Evolutionary conservation across 2,329 filamentous ascomycete genomes (phyloP).

Genomic region (Epicoccum nigrum): DNA sequence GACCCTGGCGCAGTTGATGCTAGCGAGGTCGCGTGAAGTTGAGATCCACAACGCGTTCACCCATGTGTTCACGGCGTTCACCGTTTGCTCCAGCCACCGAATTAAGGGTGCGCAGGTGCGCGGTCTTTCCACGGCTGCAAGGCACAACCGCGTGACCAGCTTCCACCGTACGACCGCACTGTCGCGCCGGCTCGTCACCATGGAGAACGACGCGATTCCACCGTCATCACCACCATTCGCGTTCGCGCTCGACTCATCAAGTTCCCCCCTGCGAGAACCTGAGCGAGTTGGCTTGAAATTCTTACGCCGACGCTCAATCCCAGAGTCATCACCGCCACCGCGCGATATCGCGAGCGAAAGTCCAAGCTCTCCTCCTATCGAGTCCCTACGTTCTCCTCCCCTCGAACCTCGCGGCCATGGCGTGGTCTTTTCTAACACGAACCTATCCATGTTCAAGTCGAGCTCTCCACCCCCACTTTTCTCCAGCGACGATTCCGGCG

Average conservation of each 20-base stretch:
- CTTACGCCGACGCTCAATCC: no score
- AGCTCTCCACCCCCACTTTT: slow-evolving; percentile 42
- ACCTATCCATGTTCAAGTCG: no score
- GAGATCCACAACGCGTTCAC: slow-evolving; percentile 14
- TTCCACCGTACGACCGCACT: not conserved
- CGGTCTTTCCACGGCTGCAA: not conserved
- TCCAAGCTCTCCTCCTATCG: slow-evolving; percentile 36
- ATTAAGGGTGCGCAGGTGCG: slow-evolving; percentile 3
- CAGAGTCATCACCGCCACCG: slow-evolving; percentile 34
- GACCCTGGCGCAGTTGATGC: slow-evolving; percentile 6
- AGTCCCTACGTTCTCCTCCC: slow-evolving; percentile 30
- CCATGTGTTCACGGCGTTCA: slow-evolving; percentile 4
- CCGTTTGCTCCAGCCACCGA: slow-evolving; percentile 4
- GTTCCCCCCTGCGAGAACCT: no score
- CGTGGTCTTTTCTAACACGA: no score
- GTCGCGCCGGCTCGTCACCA: slow-evolving; percentile 3
- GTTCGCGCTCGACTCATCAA: no score
- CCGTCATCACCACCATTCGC: slow-evolving; percentile 33
- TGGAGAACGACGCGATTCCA: slow-evolving; percentile 32
- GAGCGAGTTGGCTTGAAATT: no score
- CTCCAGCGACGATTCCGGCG: slow-evolving; percentile 41
- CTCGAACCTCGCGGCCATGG: slow-evolving; percentile 24
- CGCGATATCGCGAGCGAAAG: slow-evolving; percentile 27
- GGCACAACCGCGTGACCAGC: slow-evolving; percentile 8
- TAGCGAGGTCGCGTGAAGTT: slow-evolving; percentile 14